Percentiles rank a stretch among this genome's conserved stretches.
Evolutionary conservation across 345 rosid species (phyloP).

Genomic region (Lepidium didymum): DNA sequence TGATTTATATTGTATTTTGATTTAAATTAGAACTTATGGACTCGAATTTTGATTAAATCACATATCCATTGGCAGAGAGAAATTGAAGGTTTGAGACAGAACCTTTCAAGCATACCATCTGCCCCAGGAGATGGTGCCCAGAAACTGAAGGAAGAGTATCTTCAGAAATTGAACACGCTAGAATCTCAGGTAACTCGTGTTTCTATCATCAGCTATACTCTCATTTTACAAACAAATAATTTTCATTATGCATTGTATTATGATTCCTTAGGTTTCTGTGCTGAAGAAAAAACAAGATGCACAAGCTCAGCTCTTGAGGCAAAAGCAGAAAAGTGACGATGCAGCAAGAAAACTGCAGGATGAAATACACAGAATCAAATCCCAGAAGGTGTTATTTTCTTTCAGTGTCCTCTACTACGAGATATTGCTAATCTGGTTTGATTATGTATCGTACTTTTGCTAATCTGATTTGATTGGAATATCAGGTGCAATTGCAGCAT

Average conservation of each 20-base stretch:
- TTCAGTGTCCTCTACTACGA: not conserved
- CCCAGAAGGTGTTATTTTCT: slow-evolving; percentile 56
- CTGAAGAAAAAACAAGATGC: slow-evolving; percentile 97
- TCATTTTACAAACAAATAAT: not conserved
- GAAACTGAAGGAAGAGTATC: slow-evolving; percentile 76
- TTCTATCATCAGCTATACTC: not conserved
- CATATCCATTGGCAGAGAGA: slow-evolving; percentile 60
- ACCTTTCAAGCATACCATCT: slow-evolving; percentile 68
- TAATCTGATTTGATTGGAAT: not conserved
- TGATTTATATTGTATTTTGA: not conserved
- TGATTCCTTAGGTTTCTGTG: slow-evolving; percentile 55
- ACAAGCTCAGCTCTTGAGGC: slow-evolving; percentile 88
- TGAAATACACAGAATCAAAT: slow-evolving; percentile 84
- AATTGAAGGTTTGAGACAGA: slow-evolving; percentile 68
- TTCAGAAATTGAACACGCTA: slow-evolving; percentile 78
- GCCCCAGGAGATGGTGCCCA: slow-evolving; percentile 72
- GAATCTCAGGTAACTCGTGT: slow-evolving; percentile 67
- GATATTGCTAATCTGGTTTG: not conserved
- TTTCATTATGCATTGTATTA: not conserved
- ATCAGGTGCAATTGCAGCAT: slow-evolving; percentile 80
- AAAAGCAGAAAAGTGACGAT: slow-evolving; percentile 95
- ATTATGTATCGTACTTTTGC: not conserved
- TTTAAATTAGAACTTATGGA: not conserved
- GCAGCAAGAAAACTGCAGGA: slow-evolving; percentile 76
- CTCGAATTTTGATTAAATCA: not conserved